These are phyloP conservation scores for Limnomonas spitsbergensis DNA, from an alignment of 139 green algal species.

Conservation along the genomic window DNA sequence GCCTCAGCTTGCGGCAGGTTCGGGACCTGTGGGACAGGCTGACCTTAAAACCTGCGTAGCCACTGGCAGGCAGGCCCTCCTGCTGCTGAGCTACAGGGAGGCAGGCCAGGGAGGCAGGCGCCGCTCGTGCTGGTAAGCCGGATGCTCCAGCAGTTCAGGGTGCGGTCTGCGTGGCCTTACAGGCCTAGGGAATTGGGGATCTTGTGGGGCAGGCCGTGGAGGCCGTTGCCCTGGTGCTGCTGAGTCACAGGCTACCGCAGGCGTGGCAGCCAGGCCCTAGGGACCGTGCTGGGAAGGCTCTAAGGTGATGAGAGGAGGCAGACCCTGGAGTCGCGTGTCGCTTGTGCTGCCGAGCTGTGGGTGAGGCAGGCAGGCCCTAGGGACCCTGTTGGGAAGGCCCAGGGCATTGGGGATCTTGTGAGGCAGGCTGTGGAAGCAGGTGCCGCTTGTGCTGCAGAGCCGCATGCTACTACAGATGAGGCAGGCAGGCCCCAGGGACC, in stretches of 20 bases:
- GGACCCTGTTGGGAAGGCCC: no score
- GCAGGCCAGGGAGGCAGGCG: no score
- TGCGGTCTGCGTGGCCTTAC: no score
- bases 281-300: no score
- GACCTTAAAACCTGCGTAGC: constrained; percentile 1
- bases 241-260: not conserved
- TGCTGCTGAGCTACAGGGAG: no score
- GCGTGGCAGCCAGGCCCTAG: not conserved
- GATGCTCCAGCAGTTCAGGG: no score
- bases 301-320: no score
- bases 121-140: not conserved
- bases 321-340: not conserved
- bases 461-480: not conserved
- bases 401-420: not conserved
- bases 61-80: not conserved
- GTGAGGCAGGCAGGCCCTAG: not conserved
- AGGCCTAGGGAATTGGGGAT: not conserved
- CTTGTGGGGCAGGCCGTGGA: not conserved
- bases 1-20: not conserved
- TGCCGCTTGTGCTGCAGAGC: not conserved
- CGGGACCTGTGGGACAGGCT: not conserved
- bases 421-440: not conserved
- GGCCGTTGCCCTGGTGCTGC: not conserved
- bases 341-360: not conserved
- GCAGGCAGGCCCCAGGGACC: not conserved